Percentiles rank a stretch among this genome's conserved stretches.
Evolutionary conservation across 352 stramenopile species (phyloP).

Genomic region (Phytophthora agathidicida): DNA sequence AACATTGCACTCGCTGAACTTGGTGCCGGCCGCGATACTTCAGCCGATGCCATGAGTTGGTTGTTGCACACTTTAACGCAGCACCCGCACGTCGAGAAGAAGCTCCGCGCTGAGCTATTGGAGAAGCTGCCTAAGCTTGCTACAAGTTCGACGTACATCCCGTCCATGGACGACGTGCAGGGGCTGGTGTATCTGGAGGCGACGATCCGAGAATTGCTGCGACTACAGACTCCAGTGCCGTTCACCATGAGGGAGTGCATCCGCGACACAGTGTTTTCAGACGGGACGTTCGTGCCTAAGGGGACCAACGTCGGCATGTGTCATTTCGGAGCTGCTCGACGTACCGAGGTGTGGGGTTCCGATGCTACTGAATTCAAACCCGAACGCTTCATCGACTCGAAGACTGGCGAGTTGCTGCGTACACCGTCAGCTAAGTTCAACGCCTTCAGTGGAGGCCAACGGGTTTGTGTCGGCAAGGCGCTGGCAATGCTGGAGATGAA

Average conservation of each 20-base stretch:
- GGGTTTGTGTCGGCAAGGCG: conserved; percentile 67
- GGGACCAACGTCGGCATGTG: conserved; percentile 57
- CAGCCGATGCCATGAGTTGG: conserved; percentile 62
- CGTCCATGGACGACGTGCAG: conserved; percentile 55
- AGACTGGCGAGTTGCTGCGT: conserved; percentile 39
- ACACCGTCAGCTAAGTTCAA: conserved; percentile 67
- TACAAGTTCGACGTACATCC: conserved; percentile 24
- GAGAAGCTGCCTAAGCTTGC: conserved; percentile 43
- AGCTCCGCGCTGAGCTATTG: conserved; percentile 52
- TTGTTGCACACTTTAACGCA: conserved; percentile 64
- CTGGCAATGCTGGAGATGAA: conserved; percentile 83
- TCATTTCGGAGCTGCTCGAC: conserved; percentile 56
- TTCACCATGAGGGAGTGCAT: conserved; percentile 40
- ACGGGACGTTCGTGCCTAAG: conserved; percentile 69
- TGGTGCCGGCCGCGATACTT: conserved; percentile 72
- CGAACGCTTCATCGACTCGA: conserved; percentile 53
- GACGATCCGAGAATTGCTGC: conserved; percentile 64
- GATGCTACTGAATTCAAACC: conserved; percentile 50
- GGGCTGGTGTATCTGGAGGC: conserved; percentile 64
- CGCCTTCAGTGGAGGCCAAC: conserved; percentile 69
- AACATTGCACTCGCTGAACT: conserved; percentile 75
- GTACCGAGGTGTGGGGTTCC: conserved; percentile 58
- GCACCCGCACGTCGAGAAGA: conserved; percentile 48
- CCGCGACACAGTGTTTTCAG: conserved; percentile 55
- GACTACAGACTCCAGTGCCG: conserved; percentile 58